A percentile compares a stretch with the other conserved stretches of the same genome.
phyloP scores from a whole-genome alignment of 2,329 filamentous ascomycete species.

The Fusarium mangiferae region DNA sequence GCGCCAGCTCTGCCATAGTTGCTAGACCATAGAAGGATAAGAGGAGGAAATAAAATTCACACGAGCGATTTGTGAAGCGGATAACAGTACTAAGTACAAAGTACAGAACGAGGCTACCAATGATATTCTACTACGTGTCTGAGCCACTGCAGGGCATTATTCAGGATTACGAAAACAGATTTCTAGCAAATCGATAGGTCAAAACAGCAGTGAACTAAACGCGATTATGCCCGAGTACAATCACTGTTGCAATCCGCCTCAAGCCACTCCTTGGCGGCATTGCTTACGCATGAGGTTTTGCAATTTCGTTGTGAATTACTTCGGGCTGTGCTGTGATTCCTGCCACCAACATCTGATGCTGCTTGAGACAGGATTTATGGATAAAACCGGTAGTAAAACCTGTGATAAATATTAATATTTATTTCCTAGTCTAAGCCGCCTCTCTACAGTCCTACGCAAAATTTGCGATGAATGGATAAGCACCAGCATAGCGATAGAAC shows the following conservation, averaged over 20 bases:
- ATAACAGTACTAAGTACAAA: background rate
- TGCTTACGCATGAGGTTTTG: background rate
- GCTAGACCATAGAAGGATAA: fast-evolving
- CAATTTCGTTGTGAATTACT: fast-evolving
- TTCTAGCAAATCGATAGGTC: background rate
- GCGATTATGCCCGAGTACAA: background rate
- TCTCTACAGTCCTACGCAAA: no score
- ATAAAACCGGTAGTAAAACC: background rate
- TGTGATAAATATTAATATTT: fast-evolving
- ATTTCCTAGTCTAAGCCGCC: background rate
- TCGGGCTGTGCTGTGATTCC: fast-evolving
- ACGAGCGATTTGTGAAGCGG: fast-evolving
- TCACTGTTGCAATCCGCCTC: fast-evolving
- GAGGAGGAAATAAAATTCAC: fast-evolving
- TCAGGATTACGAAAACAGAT: fast-evolving
- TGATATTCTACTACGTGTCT: fast-evolving
- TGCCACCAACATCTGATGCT: background rate
- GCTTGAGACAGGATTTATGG: fast-evolving
- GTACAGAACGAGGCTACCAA: background rate
- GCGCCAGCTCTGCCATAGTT: background rate
- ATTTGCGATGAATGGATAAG: fast-evolving
- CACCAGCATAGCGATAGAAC: background rate
- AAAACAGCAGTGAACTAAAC: fast-evolving
- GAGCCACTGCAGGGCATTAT: fast-evolving
- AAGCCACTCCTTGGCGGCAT: background rate